Evolutionary conservation across 805 yeast genomes (phyloP).

Genomic region (Kodamaea neixiangensis): DNA sequence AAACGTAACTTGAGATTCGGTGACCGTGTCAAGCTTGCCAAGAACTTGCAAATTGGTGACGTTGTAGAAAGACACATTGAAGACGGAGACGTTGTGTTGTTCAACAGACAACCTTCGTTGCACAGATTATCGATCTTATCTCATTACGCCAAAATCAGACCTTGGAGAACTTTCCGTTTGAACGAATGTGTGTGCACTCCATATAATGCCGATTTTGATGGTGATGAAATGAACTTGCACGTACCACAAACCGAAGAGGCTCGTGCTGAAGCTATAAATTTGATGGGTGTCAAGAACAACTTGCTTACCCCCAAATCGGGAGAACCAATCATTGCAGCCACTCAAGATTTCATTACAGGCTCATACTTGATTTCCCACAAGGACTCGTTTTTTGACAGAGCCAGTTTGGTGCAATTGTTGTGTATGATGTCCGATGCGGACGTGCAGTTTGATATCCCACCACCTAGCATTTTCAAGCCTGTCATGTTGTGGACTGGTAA

Average conservation of each 20-base stretch:
- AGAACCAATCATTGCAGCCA: conserved; percentile 98
- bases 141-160: conserved; percentile 93
- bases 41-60: conserved; percentile 80
- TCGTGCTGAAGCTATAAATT: conserved; percentile 94
- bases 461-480: conserved; percentile 93
- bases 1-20: conserved; percentile 90
- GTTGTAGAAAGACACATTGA: conserved; percentile 94
- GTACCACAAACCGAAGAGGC: conserved; percentile 99
- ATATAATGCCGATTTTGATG: conserved; percentile 98
- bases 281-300: conserved; percentile 97
- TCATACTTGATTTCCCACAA: conserved; percentile 90
- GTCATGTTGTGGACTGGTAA: conserved; percentile 94
- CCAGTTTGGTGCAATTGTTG: conserved; percentile 75
- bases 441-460: conserved; percentile 87
- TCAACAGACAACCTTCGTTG: conserved; percentile 96
- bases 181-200: conserved; percentile 99
- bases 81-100: conserved; percentile 94
- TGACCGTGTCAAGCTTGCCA: conserved; percentile 76
- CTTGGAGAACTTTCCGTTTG: conserved; percentile 96
- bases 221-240: conserved; percentile 98
- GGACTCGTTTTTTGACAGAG: conserved; percentile 90
- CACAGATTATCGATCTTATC: conserved; percentile 92
- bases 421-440: conserved; percentile 96
- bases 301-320: conserved; percentile 95
- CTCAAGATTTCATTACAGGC: conserved; percentile 98